A percentile compares a stretch with the other conserved stretches of the same genome.
These are phyloP conservation scores for Saccharum spontaneum DNA, from an alignment of 176 grass and related monocot species.

Conservation along the genomic window DNA sequence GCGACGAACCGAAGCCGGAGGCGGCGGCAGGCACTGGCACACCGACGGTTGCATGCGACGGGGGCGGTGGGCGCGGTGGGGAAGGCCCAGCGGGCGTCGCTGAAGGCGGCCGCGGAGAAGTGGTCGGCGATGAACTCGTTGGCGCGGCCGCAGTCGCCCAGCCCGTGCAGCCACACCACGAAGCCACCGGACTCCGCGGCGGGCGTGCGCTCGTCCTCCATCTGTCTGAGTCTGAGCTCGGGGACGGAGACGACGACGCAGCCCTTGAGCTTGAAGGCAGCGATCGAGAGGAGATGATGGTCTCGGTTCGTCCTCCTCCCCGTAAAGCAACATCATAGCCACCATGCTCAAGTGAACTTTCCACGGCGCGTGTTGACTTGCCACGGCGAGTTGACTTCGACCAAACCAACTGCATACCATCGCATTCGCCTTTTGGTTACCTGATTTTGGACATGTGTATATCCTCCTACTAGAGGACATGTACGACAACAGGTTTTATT, in stretches of 20 bases:
- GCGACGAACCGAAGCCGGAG: background rate
- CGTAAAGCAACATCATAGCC: background rate
- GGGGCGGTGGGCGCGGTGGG: slow-evolving; percentile 54
- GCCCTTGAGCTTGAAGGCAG: background rate
- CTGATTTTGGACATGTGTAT: background rate
- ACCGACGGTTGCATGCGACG: slow-evolving; percentile 67
- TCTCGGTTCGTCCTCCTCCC: background rate
- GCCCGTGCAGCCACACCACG: slow-evolving; percentile 69
- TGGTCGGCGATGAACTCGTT: slow-evolving; percentile 51
- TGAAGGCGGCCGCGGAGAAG: slow-evolving; percentile 53
- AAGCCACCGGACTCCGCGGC: slow-evolving; percentile 23
- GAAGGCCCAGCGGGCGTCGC: slow-evolving; percentile 54
- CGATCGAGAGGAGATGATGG: background rate
- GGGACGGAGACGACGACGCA: background rate
- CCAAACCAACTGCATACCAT: background rate
- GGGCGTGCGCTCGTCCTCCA: slow-evolving; percentile 27
- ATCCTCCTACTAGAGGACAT: background rate
- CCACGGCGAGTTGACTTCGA: slow-evolving; percentile 14
- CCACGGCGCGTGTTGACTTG: background rate
- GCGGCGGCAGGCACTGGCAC: background rate
- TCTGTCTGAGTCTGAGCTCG: background rate
- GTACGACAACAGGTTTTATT: background rate
- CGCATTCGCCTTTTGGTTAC: background rate
- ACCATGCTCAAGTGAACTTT: background rate
- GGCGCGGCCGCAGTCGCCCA: slow-evolving; percentile 58